Base-by-base conservation (phyloP, 768 basidiomycete genomes). In the Cantharellus cinnabarinus region DNA sequence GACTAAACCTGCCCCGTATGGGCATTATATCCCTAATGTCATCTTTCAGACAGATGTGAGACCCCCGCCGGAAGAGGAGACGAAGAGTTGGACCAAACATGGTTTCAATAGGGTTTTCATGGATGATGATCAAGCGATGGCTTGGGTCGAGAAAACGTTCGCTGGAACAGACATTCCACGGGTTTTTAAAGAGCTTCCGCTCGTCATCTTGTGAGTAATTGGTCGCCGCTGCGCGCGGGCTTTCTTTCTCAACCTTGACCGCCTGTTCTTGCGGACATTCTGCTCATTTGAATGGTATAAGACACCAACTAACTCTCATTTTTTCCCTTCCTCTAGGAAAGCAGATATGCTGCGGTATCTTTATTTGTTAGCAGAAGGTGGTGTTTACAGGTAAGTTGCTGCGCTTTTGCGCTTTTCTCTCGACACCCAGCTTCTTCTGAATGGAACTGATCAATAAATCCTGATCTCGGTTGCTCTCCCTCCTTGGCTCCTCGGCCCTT, bases 301-400 rank as follows among this genome's bases (percentile, higher is more conserved):
- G 37, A 14, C 52, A 35, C 52, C 34, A 10, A 54, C 34, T 34
- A 14, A 54, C 56, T 29, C 5, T 59, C 52, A 54, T 10, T 58
- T 7, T 29, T 56, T 29, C 57, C 41, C 15, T 58, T 58, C 56
- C 15, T 59, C 37, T 37, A 54, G 52, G 54, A 59, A 59, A 41
- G 54, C 58, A 5, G 64, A 62, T 39, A 63, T 63, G 63, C 50
- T 62, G 41, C n/a, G 61, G 5, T 62, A 62, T 41, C 61, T 62
- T 10, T 35, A 54, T 14, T 42, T 62, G 20, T 42, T 62, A n/a
- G 41, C 56, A 20, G 51, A 59, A 34, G 61, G 61, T 2, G 61
- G 61, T 15, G 70, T 72, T 42, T 72, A 72, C 52, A 54, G 52
- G 10, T 10, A 10, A 7, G 52, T 48, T 29, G 29, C 44, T 10